phyloP scores from a whole-genome alignment of 169 alveolate genomes.

The Eimeria praecox region DNA sequence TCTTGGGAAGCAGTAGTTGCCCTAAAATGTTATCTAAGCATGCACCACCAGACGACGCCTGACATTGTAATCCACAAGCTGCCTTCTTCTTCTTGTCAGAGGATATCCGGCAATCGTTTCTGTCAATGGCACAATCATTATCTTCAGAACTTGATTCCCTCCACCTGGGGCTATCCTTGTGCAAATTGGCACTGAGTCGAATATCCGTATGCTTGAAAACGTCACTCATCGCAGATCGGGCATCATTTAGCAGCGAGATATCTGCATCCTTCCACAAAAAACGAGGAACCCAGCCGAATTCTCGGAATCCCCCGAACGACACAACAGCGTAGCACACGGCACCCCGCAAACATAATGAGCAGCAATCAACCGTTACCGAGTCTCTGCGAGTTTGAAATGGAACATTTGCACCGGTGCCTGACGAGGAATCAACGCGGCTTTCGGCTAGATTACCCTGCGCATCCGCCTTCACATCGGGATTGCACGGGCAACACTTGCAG shows the following conservation, averaged over 20 bases:
- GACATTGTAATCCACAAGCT: neutral
- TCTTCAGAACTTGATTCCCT: neutral
- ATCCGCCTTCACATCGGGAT: neutral
- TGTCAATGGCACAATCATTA: neutral
- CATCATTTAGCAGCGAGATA: slow-evolving; percentile 28
- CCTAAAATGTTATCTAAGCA: slow-evolving; percentile 16
- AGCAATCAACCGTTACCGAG: neutral
- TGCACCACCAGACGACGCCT: slow-evolving; percentile 2
- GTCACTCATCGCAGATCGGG: slow-evolving; percentile 34
- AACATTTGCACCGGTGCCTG: neutral
- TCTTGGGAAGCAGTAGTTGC: slow-evolving; percentile 57
- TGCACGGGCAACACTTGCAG: slow-evolving; percentile 70
- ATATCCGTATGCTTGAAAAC: neutral
- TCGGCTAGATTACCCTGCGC: neutral
- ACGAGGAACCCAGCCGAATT: slow-evolving; percentile 60
- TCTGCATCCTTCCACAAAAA: slow-evolving; percentile 62
- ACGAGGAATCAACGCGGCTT: neutral
- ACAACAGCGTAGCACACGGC: slow-evolving; percentile 57
- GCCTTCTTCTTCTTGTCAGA: neutral
- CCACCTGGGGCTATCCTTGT: neutral
- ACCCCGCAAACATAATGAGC: slow-evolving; percentile 41
- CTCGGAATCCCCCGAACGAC: slow-evolving; percentile 67
- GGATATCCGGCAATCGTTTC: neutral
- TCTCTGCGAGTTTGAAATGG: neutral
- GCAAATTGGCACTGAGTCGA: neutral